Evolutionary conservation across 768 basidiomycete species (phyloP).

Genomic region (Mycena alexandri): DNA sequence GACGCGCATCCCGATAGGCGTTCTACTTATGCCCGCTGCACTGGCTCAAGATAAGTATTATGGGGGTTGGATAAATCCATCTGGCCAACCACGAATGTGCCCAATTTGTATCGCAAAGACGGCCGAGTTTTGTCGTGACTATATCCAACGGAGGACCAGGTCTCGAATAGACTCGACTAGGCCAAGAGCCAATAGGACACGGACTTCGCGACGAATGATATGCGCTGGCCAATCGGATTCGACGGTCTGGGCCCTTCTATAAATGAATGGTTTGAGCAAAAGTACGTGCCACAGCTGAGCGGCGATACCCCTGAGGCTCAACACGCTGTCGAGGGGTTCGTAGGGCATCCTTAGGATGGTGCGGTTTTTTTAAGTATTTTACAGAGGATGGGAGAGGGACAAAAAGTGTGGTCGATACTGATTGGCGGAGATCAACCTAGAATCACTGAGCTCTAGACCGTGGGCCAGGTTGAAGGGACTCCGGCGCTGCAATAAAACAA

Average conservation of each 20-base stretch:
- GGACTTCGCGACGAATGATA: slow-evolving; percentile 16
- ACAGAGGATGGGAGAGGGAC: not conserved
- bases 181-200: slow-evolving; percentile 9
- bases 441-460: slow-evolving; percentile 21
- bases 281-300: not conserved
- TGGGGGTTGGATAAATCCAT: slow-evolving; percentile 7
- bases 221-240: slow-evolving; percentile 15
- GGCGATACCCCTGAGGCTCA: not conserved
- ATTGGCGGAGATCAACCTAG: not conserved
- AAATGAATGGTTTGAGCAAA: slow-evolving; percentile 6
- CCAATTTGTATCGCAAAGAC: too few relatives aligned
- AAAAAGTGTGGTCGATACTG: not conserved
- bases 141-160: too few relatives aligned
- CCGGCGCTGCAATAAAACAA: slow-evolving; percentile 20
- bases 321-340: not conserved
- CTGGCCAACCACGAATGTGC: too few relatives aligned
- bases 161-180: not conserved
- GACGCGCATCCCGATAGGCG: too few relatives aligned
- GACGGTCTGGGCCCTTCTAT: slow-evolving; percentile 27
- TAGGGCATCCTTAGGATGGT: not conserved
- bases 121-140: too few relatives aligned
- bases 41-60: not conserved
- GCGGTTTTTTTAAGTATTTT: slow-evolving; percentile 14
- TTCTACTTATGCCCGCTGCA: not conserved
- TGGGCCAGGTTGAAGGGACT: slow-evolving; percentile 19